Conservation (phyloP, 2,329 filamentous ascomycete genomes). For the Aspergillus sp. region DNA sequence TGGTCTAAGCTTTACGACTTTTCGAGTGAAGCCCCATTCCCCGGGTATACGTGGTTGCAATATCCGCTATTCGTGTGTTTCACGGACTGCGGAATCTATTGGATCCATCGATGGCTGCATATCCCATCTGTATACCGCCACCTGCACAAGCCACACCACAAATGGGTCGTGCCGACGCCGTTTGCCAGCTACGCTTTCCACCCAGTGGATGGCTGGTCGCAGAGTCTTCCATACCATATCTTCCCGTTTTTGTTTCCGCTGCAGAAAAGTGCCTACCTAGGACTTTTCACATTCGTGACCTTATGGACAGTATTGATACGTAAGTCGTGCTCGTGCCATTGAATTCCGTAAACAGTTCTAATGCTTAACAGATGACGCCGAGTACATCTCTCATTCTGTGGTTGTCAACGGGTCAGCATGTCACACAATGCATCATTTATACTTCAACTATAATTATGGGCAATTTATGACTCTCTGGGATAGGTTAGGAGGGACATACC, state of each 20-base stretch:
- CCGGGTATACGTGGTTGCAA: slow-evolving; percentile 75
- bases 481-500: slow-evolving; percentile 70
- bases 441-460: slow-evolving; percentile 90
- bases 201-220: slow-evolving; percentile 83
- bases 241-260: slow-evolving; percentile 90
- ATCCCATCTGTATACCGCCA: slow-evolving; percentile 77
- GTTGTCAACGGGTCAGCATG: slow-evolving; percentile 94
- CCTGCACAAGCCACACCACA: slow-evolving; percentile 96
- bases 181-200: slow-evolving; percentile 93
- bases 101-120: slow-evolving; percentile 83
- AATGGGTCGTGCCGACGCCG: slow-evolving; percentile 97
- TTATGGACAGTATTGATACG: slow-evolving; percentile 92
- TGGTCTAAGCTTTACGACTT: slow-evolving; percentile 83
- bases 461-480: slow-evolving; percentile 95
- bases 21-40: slow-evolving; percentile 68
- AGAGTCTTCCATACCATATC: slow-evolving; percentile 86
- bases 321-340: slow-evolving; percentile 17
- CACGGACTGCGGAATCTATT: slow-evolving; percentile 86
- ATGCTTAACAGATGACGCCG: slow-evolving; percentile 66
- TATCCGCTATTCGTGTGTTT: slow-evolving; percentile 85
- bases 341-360: neutral
- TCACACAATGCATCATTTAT: slow-evolving; percentile 87
- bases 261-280: slow-evolving; percentile 83
- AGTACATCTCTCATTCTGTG: slow-evolving; percentile 82
- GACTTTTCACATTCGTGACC: slow-evolving; percentile 86